phyloP scores from a whole-genome alignment of 2,329 filamentous ascomycete species.

The Chaetomiaceae sp. region DNA sequence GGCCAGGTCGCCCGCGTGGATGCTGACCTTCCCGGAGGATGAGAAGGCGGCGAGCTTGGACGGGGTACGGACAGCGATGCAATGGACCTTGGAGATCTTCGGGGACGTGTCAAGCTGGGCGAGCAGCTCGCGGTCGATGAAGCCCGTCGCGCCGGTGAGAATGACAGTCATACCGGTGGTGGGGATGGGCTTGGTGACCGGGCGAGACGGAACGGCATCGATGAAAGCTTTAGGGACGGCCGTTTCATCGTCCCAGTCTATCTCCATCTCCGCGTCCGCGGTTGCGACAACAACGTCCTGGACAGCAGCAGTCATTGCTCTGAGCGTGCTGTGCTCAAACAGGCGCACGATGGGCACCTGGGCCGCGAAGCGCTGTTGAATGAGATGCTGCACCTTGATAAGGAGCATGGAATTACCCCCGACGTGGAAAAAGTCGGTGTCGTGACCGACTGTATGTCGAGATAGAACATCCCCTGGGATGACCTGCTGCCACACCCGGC shows the following conservation, averaged over 20 bases:
- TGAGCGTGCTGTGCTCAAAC: conserved; percentile 33
- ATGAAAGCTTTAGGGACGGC: neutral
- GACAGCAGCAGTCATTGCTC: conserved; percentile 30
- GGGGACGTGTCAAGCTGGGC: conserved; percentile 28
- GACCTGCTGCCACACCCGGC: conserved; percentile 16
- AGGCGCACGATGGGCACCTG: conserved; percentile 31
- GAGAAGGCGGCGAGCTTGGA: neutral
- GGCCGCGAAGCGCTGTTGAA: conserved; percentile 30
- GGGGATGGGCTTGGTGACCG: too few species aligned
- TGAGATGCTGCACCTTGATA: conserved; percentile 31
- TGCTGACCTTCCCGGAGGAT: conserved; percentile 13
- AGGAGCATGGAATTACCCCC: conserved; percentile 39
- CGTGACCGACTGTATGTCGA: conserved; percentile 8
- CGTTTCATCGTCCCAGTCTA: conserved; percentile 7
- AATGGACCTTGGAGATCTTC: conserved; percentile 35
- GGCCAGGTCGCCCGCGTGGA: conserved; percentile 27
- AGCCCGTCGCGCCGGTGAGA: conserved; percentile 36
- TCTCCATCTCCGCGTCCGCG: conserved; percentile 16
- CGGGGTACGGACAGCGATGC: conserved; percentile 34
- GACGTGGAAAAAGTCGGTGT: conserved; percentile 35
- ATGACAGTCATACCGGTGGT: conserved; percentile 21
- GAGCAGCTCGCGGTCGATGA: conserved; percentile 36
- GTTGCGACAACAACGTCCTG: too few species aligned
- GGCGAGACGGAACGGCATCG: neutral
- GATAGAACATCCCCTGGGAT: conserved; percentile 22